A percentile compares a stretch with the other conserved stretches of the same genome.
Conservation (phyloP, 352 stramenopile species). For the Phytophthora citricola region DNA sequence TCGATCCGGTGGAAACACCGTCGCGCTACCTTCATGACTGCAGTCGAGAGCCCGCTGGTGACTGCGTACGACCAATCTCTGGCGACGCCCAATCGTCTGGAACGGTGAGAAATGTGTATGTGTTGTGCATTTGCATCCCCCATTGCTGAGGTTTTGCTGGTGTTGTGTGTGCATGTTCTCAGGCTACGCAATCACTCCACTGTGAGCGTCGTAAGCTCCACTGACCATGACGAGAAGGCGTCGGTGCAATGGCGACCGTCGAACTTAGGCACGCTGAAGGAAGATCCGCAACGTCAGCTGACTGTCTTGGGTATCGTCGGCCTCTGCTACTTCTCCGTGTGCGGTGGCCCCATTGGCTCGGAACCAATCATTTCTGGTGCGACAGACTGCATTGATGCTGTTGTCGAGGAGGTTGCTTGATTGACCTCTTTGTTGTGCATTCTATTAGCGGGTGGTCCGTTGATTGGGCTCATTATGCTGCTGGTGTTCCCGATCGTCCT, state of each 20-base stretch:
- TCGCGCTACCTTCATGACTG: constrained; percentile 5
- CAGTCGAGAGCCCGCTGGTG: constrained; percentile 30
- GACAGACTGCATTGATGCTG: constrained; percentile 6
- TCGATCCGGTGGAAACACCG: neutral
- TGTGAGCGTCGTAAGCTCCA: constrained; percentile 29
- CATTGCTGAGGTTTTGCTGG: constrained; percentile 1
- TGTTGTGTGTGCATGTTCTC: neutral
- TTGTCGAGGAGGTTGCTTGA: neutral
- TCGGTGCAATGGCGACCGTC: constrained; percentile 37
- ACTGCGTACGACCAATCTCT: constrained; percentile 32
- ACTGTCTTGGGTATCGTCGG: constrained; percentile 51
- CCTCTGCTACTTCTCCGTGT: constrained; percentile 64
- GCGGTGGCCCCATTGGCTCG: constrained; percentile 46
- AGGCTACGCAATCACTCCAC: constrained; percentile 26
- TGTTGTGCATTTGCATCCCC: neutral
- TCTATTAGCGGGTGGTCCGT: constrained; percentile 49
- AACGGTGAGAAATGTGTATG: constrained; percentile 31
- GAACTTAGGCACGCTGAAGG: constrained; percentile 39
- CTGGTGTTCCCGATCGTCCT: constrained; percentile 91
- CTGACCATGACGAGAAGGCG: constrained; percentile 19
- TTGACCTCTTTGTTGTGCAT: neutral
- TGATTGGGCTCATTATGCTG: constrained; percentile 88
- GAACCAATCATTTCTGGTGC: constrained; percentile 55
- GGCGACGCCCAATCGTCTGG: constrained; percentile 42
- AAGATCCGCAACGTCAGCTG: constrained; percentile 49